phyloP scores from a whole-genome alignment of 495 filamentous ascomycete species.

The Xylaria venustula region DNA sequence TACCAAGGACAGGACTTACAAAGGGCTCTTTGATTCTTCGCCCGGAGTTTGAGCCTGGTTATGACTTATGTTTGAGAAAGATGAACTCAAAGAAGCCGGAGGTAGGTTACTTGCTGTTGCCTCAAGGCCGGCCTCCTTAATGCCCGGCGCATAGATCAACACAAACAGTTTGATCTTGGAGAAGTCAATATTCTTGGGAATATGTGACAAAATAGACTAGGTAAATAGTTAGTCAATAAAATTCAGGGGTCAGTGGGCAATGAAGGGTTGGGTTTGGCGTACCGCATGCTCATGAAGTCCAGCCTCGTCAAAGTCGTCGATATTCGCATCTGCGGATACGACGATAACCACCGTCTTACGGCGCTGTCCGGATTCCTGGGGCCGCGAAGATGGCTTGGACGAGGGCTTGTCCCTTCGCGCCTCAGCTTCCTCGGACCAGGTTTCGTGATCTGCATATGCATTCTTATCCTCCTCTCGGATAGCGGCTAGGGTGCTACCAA shows the following conservation, averaged over 20 bases:
- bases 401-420: slow-evolving; percentile 38
- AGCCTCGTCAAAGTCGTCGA: slow-evolving; percentile 59
- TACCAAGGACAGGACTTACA: slow-evolving; percentile 34
- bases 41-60: slow-evolving; percentile 70
- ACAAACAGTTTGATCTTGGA: slow-evolving; percentile 73
- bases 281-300: slow-evolving; percentile 77
- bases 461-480: slow-evolving; percentile 82
- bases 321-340: slow-evolving; percentile 68
- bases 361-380: slow-evolving; percentile 38
- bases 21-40: slow-evolving; percentile 56
- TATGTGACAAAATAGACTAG: slow-evolving; percentile 86
- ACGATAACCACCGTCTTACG: slow-evolving; percentile 82
- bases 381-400: slow-evolving; percentile 15
- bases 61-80: slow-evolving; percentile 81
- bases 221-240: slow-evolving; percentile 16
- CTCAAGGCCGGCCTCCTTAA: slow-evolving; percentile 62
- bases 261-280: slow-evolving; percentile 33
- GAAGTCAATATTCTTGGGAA: slow-evolving; percentile 69
- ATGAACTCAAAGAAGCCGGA: slow-evolving; percentile 71
- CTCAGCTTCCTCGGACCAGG: slow-evolving; percentile 81
- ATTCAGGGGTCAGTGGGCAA: neutral
- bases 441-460: slow-evolving; percentile 76
- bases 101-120: slow-evolving; percentile 46
- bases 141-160: slow-evolving; percentile 79
- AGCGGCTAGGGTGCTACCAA: slow-evolving; percentile 75